These are phyloP conservation scores for Ogataea methylovora DNA, from an alignment of 805 yeast genomes.

Conservation along the genomic window DNA sequence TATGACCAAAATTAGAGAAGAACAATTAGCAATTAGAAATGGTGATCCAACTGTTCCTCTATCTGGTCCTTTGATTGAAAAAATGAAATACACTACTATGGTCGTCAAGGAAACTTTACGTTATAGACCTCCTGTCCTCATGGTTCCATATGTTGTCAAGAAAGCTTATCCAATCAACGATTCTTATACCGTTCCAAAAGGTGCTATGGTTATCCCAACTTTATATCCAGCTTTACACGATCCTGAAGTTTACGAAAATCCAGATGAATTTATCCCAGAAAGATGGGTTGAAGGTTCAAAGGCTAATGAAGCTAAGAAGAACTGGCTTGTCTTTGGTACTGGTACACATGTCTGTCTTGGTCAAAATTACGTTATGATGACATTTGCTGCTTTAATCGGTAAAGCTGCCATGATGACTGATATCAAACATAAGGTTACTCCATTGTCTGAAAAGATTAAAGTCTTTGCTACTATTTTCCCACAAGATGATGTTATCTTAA, in stretches of 20 bases:
- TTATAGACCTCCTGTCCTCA: constrained; percentile 93
- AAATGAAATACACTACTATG: constrained; percentile 83
- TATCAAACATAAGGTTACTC: constrained; percentile 76
- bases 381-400: constrained; percentile 86
- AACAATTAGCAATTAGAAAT: constrained; percentile 76
- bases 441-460: constrained; percentile 81
- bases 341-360: constrained; percentile 97
- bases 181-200: constrained; percentile 89
- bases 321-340: constrained; percentile 95
- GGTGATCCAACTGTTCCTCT: constrained; percentile 62
- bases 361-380: constrained; percentile 85
- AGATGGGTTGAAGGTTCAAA: constrained; percentile 82
- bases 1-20: constrained; percentile 78
- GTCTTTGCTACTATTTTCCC: constrained; percentile 99
- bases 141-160: constrained; percentile 97
- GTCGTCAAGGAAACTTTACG: constrained; percentile 91
- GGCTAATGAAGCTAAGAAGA: constrained; percentile 70
- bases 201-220: constrained; percentile 95
- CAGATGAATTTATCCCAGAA: constrained; percentile 92
- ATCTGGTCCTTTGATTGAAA: constrained; percentile 65
- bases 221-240: constrained; percentile 94
- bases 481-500: constrained; percentile 81
- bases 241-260: constrained; percentile 92
- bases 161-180: constrained; percentile 77
- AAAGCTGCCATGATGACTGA: constrained; percentile 79